Percentiles rank a stretch among this genome's conserved stretches.
Conservation (phyloP, 768 basidiomycete species). For the Kwoniella dejecticola region DNA sequence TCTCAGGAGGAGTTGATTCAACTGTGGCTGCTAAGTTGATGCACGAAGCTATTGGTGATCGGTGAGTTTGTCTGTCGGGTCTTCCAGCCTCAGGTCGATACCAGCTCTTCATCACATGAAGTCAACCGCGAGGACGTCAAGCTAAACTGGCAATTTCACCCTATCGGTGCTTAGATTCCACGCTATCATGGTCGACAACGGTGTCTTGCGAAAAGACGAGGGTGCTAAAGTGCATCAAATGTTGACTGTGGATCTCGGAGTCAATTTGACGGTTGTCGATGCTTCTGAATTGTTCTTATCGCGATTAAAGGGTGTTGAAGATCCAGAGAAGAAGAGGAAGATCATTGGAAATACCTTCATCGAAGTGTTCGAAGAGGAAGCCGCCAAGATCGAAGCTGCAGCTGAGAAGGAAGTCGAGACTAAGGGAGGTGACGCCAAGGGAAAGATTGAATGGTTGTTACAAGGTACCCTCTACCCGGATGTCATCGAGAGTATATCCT, state of each 20-base stretch:
- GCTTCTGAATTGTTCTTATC: slow-evolving; percentile 90
- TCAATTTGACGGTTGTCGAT: slow-evolving; percentile 94
- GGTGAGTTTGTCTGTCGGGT: slow-evolving; percentile 59
- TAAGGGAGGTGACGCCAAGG: slow-evolving; percentile 71
- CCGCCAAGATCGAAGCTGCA: slow-evolving; percentile 77
- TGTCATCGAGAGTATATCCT: slow-evolving; percentile 98
- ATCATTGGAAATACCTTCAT: slow-evolving; percentile 99
- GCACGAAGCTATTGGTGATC: slow-evolving; percentile 98
- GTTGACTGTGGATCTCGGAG: slow-evolving; percentile 89
- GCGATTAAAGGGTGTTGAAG: slow-evolving; percentile 84
- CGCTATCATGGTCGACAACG: slow-evolving; percentile 99
- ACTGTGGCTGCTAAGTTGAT: slow-evolving; percentile 98
- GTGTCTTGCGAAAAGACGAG: slow-evolving; percentile 89
- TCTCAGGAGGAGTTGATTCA: slow-evolving; percentile 95
- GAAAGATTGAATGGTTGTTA: slow-evolving; percentile 92
- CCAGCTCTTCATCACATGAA: no score
- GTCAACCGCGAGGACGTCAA: no score
- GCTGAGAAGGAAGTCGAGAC: slow-evolving; percentile 72
- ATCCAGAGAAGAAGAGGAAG: slow-evolving; percentile 95
- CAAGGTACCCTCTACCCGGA: slow-evolving; percentile 99
- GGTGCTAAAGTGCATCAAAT: slow-evolving; percentile 86
- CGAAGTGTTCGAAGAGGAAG: slow-evolving; percentile 94
- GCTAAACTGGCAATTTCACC: no score
- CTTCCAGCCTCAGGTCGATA: no score
- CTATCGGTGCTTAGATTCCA: slow-evolving; percentile 69